A percentile compares a stretch with the other conserved stretches of the same genome.
Evolutionary conservation across 768 basidiomycete genomes (phyloP).

Genomic region (Russula abietina): DNA sequence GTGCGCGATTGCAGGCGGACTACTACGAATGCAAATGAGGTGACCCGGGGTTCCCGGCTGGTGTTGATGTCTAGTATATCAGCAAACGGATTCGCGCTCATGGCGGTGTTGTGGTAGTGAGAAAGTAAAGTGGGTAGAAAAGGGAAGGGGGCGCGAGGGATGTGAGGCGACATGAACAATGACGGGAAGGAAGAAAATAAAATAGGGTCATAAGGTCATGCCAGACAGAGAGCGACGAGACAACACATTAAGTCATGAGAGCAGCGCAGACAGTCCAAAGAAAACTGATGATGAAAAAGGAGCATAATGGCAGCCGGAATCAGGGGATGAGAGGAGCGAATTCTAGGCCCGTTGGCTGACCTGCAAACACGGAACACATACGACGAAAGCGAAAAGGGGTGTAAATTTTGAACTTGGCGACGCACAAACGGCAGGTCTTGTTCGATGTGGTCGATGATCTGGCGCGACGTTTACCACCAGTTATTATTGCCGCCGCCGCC

Average conservation of each 20-base stretch:
- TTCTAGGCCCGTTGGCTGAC: slow-evolving; percentile 5
- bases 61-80: slow-evolving; percentile 28
- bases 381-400: slow-evolving; percentile 7
- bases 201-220: slow-evolving; percentile 27
- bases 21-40: slow-evolving; percentile 23
- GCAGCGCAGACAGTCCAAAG: slow-evolving; percentile 49
- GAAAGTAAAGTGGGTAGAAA: slow-evolving; percentile 26
- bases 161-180: slow-evolving; percentile 37
- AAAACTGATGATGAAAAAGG: slow-evolving; percentile 9
- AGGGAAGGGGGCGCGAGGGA: slow-evolving; percentile 32
- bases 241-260: slow-evolving; percentile 49
- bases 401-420: background rate
- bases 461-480: slow-evolving; percentile 46
- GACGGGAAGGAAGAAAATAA: slow-evolving; percentile 26
- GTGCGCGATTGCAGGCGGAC: slow-evolving; percentile 40
- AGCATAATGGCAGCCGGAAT: slow-evolving; percentile 13
- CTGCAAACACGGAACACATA: slow-evolving; percentile 10
- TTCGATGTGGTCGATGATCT: slow-evolving; percentile 9
- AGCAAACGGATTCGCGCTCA: slow-evolving; percentile 25
- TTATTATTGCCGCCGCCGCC: slow-evolving; percentile 28
- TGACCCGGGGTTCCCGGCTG: slow-evolving; percentile 24
- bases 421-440: background rate
- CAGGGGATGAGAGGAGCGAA: background rate
- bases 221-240: slow-evolving; percentile 49
- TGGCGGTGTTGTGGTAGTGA: slow-evolving; percentile 27